Percentiles rank a stretch among this genome's conserved stretches.
Evolutionary conservation across 208 protist species (phyloP).

Genomic region (Histomonas meleagridis): DNA sequence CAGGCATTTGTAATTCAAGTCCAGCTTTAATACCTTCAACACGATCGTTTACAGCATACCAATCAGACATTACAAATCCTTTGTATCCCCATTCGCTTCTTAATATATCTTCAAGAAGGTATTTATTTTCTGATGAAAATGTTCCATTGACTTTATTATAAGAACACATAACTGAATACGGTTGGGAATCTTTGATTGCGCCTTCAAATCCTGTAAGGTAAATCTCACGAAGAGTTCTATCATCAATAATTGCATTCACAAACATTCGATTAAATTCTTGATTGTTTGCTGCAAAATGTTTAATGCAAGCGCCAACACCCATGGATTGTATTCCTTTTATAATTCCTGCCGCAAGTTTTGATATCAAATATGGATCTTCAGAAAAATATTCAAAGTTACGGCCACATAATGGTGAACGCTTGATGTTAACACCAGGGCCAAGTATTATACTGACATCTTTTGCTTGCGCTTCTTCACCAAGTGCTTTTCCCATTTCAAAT

Average conservation of each 20-base stretch:
- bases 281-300: conserved; percentile 56
- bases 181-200: neutral
- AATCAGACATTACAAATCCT: conserved; percentile 45
- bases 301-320: conserved; percentile 48
- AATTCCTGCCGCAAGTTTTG: conserved; percentile 34
- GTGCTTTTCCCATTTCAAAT: conserved; percentile 19
- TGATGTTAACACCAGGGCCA: conserved; percentile 43
- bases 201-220: conserved; percentile 53
- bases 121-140: conserved; percentile 23
- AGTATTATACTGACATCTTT: conserved; percentile 37
- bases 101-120: conserved; percentile 36
- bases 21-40: conserved; percentile 19
- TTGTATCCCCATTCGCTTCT: conserved; percentile 46
- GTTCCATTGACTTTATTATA: conserved; percentile 48
- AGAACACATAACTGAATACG: conserved; percentile 40
- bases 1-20: conserved; percentile 39
- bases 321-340: conserved; percentile 49
- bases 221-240: conserved; percentile 54
- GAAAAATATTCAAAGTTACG: conserved; percentile 56
- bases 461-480: neutral
- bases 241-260: conserved; percentile 43
- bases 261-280: conserved; percentile 47
- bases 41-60: conserved; percentile 33
- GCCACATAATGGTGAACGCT: conserved; percentile 48
- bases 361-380: conserved; percentile 50